Evolutionary conservation across 768 basidiomycete genomes (phyloP).

Genomic region (Saitozyma podzolica): DNA sequence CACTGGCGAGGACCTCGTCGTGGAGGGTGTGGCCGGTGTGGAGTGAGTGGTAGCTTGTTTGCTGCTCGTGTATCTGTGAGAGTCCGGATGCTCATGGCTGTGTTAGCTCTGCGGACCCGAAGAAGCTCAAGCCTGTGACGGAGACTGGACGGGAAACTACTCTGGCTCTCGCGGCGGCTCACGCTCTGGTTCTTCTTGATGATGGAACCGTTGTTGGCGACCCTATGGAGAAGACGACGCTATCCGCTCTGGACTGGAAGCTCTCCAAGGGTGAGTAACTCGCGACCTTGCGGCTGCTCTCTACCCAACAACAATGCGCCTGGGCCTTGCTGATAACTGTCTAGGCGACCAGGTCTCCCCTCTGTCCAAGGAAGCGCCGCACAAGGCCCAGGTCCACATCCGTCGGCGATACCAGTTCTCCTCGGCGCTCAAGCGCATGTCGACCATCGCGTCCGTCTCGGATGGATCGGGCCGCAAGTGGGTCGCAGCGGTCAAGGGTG

Average conservation of each 20-base stretch:
- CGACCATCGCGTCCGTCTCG: conserved; percentile 65
- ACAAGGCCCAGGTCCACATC: conserved; percentile 62
- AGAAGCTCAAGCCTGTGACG: conserved; percentile 72
- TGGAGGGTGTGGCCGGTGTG: conserved; percentile 89
- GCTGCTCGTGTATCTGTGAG: neutral
- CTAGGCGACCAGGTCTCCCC: conserved; percentile 71
- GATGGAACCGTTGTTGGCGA: conserved; percentile 94
- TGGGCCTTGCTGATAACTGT: conserved; percentile 7
- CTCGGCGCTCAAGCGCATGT: conserved; percentile 96
- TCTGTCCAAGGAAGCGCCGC: conserved; percentile 56
- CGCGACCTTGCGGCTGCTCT: neutral
- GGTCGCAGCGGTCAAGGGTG: conserved; percentile 77
- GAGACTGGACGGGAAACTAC: conserved; percentile 75
- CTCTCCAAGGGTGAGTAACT: conserved; percentile 59
- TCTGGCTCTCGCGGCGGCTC: conserved; percentile 85
- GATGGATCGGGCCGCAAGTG: conserved; percentile 40
- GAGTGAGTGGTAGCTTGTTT: conserved; percentile 62
- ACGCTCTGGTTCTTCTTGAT: conserved; percentile 89
- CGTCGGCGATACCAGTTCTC: conserved; percentile 96
- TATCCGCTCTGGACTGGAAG: conserved; percentile 88
- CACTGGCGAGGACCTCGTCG: conserved; percentile 88
- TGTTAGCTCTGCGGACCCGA: conserved; percentile 63
- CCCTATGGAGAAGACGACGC: conserved; percentile 97
- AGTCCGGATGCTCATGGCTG: neutral
- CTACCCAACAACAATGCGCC: no score